phyloP scores from a whole-genome alignment of 2,329 filamentous ascomycete genomes.

The Ophiosphaerella herpotricha region DNA sequence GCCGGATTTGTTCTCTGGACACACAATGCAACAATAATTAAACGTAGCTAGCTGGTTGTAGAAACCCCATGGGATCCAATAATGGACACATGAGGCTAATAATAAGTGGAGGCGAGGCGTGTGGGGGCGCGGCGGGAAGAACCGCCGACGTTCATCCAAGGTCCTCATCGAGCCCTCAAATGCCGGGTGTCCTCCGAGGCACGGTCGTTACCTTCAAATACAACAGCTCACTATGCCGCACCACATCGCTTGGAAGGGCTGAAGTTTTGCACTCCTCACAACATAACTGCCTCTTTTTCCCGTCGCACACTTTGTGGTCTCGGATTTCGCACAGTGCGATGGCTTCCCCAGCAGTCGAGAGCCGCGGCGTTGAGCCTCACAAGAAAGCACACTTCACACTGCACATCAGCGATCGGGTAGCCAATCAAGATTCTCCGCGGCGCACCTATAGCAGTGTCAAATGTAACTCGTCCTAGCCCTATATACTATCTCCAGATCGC shows the following conservation, averaged over 20 bases:
- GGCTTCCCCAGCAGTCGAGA: conserved; percentile 45
- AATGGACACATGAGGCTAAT: background rate
- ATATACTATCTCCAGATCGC: conserved; percentile 8
- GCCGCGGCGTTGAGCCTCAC: conserved; percentile 43
- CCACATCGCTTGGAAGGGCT: background rate
- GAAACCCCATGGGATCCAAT: background rate
- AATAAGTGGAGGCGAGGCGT: background rate
- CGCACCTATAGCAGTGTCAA: conserved; percentile 39
- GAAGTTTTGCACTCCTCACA: background rate
- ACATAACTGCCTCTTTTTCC: no score
- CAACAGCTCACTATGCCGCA: background rate
- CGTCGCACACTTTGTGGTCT: background rate
- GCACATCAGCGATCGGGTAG: conserved; percentile 42
- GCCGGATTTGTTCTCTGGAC: no score
- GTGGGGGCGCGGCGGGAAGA: conserved; percentile 4
- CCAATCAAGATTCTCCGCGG: conserved; percentile 19
- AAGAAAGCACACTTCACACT: conserved; percentile 47
- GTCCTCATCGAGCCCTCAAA: no score
- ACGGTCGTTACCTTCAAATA: conserved; percentile 1
- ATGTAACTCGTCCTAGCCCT: conserved; percentile 27
- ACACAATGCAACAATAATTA: no score
- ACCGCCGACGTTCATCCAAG: background rate
- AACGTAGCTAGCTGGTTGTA: no score
- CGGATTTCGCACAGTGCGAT: conserved; percentile 20
- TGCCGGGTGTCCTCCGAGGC: background rate